Evolutionary conservation across 306 rosid genomes (phyloP).

Genomic region (Cucumis hystrix): DNA sequence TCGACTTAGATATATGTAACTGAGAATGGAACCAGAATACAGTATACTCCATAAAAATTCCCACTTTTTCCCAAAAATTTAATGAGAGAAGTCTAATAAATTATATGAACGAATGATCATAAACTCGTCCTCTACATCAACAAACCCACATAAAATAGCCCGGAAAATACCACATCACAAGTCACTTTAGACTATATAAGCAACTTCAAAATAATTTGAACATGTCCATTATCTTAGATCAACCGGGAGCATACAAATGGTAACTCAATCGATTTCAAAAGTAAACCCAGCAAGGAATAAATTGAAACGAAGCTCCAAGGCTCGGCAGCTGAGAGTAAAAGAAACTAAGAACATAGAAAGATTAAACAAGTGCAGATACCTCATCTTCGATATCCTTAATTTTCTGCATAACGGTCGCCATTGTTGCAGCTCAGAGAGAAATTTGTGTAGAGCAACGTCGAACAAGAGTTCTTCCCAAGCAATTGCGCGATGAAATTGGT

Average conservation of each 20-base stretch:
- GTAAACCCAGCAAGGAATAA: neutral
- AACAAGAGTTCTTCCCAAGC: neutral
- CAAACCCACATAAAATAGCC: neutral
- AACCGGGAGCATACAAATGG: neutral
- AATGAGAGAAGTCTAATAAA: neutral
- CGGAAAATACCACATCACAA: neutral
- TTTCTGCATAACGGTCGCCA: constrained; percentile 98
- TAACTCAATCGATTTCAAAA: neutral
- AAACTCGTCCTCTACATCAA: neutral
- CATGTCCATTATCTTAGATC: neutral
- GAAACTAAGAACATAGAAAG: neutral
- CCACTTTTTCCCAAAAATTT: too few species aligned
- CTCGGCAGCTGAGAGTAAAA: neutral
- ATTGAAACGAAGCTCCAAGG: neutral
- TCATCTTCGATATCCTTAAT: constrained; percentile 99
- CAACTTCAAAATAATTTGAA: neutral
- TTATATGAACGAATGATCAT: neutral
- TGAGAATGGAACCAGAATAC: neutral
- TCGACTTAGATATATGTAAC: neutral
- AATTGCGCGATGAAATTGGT: neutral
- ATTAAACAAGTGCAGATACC: constrained; percentile 26
- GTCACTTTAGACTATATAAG: neutral
- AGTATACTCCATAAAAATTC: neutral
- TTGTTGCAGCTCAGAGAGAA: constrained; percentile 14
- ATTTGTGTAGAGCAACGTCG: neutral